Conservation (phyloP, 768 basidiomycete species). For the Megacollybia marginata region DNA sequence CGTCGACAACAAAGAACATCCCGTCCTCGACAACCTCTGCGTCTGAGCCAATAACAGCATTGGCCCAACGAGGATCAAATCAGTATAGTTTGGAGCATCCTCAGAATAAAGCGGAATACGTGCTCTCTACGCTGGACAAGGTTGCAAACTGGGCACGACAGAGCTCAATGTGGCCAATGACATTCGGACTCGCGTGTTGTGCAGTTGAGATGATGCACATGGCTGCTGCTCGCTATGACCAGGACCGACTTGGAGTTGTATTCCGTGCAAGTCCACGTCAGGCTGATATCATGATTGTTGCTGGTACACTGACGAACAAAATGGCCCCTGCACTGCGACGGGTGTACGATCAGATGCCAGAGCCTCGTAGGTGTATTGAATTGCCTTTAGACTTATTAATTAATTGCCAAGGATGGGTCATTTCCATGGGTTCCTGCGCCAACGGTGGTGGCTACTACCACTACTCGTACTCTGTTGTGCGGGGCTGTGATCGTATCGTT, state of each 20-base stretch:
- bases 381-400: not conserved
- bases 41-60: constrained; percentile 50
- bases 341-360: constrained; percentile 98
- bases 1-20: constrained; percentile 31
- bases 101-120: constrained; percentile 92
- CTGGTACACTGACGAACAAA: constrained; percentile 98
- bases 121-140: constrained; percentile 93
- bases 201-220: constrained; percentile 99
- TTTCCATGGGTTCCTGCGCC: constrained; percentile 99
- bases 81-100: constrained; percentile 85
- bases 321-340: constrained; percentile 98
- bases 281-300: constrained; percentile 98
- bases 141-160: constrained; percentile 96
- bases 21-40: constrained; percentile 36
- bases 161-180: constrained; percentile 99
- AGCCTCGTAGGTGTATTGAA: constrained; percentile 59
- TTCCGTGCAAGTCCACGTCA: constrained; percentile 99
- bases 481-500: constrained; percentile 97
- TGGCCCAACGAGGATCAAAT: constrained; percentile 76
- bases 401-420: constrained; percentile 74
- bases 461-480: constrained; percentile 97
- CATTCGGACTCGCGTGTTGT: constrained; percentile 96
- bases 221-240: constrained; percentile 98
- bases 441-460: constrained; percentile 98
- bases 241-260: constrained; percentile 93